A percentile compares a stretch with the other conserved stretches of the same genome.
These are phyloP conservation scores for Spatholobus suberectus DNA, from an alignment of 306 rosid genomes.

Conservation along the genomic window DNA sequence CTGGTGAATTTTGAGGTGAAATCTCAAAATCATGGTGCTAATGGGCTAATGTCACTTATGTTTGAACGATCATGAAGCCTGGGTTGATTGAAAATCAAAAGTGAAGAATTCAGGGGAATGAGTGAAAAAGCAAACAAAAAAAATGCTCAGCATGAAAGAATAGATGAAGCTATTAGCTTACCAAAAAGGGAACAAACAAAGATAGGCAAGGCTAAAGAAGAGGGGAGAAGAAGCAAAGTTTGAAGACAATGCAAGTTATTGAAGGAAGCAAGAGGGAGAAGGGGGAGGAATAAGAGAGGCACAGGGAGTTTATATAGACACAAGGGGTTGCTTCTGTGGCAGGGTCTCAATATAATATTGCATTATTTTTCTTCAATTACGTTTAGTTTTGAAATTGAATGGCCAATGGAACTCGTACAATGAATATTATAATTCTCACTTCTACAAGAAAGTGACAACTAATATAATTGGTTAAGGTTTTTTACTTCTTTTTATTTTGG, in stretches of 20 bases:
- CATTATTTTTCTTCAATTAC: slow-evolving; percentile 37
- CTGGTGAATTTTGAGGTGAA: slow-evolving; percentile 20
- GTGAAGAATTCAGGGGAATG: slow-evolving; percentile 20
- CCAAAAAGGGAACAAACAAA: slow-evolving; percentile 42
- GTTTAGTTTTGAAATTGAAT: slow-evolving; percentile 40
- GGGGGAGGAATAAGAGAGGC: slow-evolving; percentile 61
- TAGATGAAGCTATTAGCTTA: slow-evolving; percentile 40
- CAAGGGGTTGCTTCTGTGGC: slow-evolving; percentile 35
- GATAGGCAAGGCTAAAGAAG: slow-evolving; percentile 18
- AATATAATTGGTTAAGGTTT: slow-evolving; percentile 29
- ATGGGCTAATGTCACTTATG: not conserved
- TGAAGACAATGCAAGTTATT: slow-evolving; percentile 28
- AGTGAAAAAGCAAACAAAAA: not conserved
- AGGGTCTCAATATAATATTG: slow-evolving; percentile 36
- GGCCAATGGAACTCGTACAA: slow-evolving; percentile 28
- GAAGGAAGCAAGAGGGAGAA: slow-evolving; percentile 42
- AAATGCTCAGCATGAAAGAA: slow-evolving; percentile 47
- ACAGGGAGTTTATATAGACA: slow-evolving; percentile 65
- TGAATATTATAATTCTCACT: slow-evolving; percentile 33
- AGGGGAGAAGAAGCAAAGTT: slow-evolving; percentile 46
- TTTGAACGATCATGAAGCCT: slow-evolving; percentile 33
- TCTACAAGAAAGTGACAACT: slow-evolving; percentile 50
- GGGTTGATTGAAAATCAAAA: slow-evolving; percentile 21
- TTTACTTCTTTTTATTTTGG: not conserved
- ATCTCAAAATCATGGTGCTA: slow-evolving; percentile 10